A percentile compares a stretch with the other conserved stretches of the same genome.
Evolutionary conservation across 2,329 filamentous ascomycete species (phyloP).

Genomic region (Hypoxylon sp.): DNA sequence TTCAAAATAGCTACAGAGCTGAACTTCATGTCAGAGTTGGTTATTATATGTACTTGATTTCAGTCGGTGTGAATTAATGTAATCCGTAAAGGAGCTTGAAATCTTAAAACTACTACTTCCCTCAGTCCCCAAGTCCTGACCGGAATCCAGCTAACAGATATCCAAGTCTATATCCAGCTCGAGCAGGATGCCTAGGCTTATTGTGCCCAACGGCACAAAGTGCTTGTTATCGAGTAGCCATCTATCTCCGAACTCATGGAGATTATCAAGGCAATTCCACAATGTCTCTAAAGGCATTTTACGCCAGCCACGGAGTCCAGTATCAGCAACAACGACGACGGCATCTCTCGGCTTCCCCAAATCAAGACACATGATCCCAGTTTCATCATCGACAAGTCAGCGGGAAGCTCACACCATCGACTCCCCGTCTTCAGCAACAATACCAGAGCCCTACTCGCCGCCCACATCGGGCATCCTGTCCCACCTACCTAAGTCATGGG

Average conservation of each 20-base stretch:
- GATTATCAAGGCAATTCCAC: slow-evolving; percentile 26
- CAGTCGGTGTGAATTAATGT: not conserved
- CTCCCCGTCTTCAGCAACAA: slow-evolving; percentile 39
- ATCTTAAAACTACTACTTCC: not conserved
- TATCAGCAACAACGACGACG: slow-evolving; percentile 28
- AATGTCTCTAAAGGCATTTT: slow-evolving; percentile 24
- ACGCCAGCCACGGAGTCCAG: not conserved
- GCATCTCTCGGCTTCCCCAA: slow-evolving; percentile 41
- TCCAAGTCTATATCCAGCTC: not conserved
- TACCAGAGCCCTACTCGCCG: slow-evolving; percentile 67
- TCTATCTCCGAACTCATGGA: not conserved
- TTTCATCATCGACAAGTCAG: slow-evolving; percentile 8
- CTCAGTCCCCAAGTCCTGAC: not conserved
- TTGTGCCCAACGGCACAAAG: slow-evolving; percentile 12
- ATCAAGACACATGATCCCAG: slow-evolving; percentile 38
- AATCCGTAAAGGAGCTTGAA: not conserved
- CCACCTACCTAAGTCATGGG: slow-evolving; percentile 73
- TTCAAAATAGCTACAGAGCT: not conserved
- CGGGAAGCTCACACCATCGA: slow-evolving; percentile 46
- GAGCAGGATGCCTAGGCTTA: slow-evolving; percentile 27
- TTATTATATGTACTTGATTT: not conserved
- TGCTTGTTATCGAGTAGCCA: not conserved
- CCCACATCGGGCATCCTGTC: slow-evolving; percentile 79
- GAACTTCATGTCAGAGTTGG: not conserved
- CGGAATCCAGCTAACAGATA: slow-evolving; percentile 19